A percentile compares a stretch with the other conserved stretches of the same genome.
phyloP scores from a whole-genome alignment of 768 basidiomycete genomes.

The Dictyophora rubrovolvata region DNA sequence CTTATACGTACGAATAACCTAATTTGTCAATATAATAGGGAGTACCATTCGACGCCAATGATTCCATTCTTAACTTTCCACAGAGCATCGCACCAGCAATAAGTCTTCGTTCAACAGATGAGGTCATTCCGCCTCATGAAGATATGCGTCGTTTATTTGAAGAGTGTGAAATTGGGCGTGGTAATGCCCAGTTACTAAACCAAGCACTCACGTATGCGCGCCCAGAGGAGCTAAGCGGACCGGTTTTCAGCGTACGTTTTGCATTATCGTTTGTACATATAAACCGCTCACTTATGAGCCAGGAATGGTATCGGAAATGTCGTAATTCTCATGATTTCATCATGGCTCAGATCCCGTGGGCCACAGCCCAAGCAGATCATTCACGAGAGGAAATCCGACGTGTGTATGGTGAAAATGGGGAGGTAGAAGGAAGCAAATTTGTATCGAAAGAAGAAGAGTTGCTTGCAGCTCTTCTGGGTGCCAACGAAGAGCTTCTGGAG shows the following conservation, averaged over 20 bases:
- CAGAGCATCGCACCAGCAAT: slow-evolving; percentile 21
- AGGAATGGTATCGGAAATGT: slow-evolving; percentile 83
- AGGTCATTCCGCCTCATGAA: slow-evolving; percentile 64
- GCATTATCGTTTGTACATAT: not conserved
- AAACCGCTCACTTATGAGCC: slow-evolving; percentile 5
- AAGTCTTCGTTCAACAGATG: slow-evolving; percentile 14
- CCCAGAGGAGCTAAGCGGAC: slow-evolving; percentile 55
- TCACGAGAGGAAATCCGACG: slow-evolving; percentile 33
- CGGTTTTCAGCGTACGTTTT: slow-evolving; percentile 53
- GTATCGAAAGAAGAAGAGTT: slow-evolving; percentile 57
- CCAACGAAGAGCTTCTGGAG: slow-evolving; percentile 61
- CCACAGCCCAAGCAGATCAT: slow-evolving; percentile 68
- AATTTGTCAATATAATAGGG: slow-evolving; percentile 36
- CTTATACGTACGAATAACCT: not conserved
- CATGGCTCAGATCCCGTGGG: slow-evolving; percentile 85
- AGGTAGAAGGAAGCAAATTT: slow-evolving; percentile 14
- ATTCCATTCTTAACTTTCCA: slow-evolving; percentile 71
- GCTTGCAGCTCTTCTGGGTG: slow-evolving; percentile 58
- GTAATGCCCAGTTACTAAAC: slow-evolving; percentile 66
- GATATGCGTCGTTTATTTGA: slow-evolving; percentile 75
- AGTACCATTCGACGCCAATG: slow-evolving; percentile 66
- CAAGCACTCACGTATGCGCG: slow-evolving; percentile 61
- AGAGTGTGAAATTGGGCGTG: slow-evolving; percentile 75
- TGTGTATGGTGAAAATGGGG: slow-evolving; percentile 22
- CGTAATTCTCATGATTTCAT: slow-evolving; percentile 76